Conservation (phyloP, 2,329 filamentous ascomycete species). For the Colletotrichum plurivorum region DNA sequence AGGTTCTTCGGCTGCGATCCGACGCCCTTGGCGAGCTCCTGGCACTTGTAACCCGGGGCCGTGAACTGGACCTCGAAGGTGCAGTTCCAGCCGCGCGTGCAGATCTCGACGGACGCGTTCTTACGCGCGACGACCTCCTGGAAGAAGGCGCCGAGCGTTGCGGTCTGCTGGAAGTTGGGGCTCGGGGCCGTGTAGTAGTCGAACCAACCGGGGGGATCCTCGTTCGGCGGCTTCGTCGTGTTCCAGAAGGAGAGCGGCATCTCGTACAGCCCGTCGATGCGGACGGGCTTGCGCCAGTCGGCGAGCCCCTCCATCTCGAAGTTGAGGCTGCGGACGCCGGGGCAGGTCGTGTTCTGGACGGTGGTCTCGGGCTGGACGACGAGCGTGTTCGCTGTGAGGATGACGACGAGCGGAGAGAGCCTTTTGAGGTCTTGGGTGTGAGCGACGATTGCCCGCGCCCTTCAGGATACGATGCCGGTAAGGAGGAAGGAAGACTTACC, state of each 20-base stretch:
- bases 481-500: slow-evolving; percentile 42
- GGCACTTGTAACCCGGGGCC: slow-evolving; percentile 54
- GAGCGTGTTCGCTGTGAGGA: slow-evolving; percentile 55
- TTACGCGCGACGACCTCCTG: slow-evolving; percentile 44
- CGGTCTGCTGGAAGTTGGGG: slow-evolving; percentile 45
- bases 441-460: too few species aligned
- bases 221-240: slow-evolving; percentile 44
- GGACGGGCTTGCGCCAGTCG: slow-evolving; percentile 51
- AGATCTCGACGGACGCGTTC: slow-evolving; percentile 49
- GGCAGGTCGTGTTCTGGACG: slow-evolving; percentile 48
- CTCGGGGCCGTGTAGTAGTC: slow-evolving; percentile 51
- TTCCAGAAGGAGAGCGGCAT: slow-evolving; percentile 51
- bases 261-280: slow-evolving; percentile 46
- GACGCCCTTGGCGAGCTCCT: slow-evolving; percentile 47
- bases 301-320: slow-evolving; percentile 51
- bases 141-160: slow-evolving; percentile 47
- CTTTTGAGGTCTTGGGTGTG: background rate
- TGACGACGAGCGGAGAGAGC: slow-evolving; percentile 53
- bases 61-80: slow-evolving; percentile 51
- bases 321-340: slow-evolving; percentile 49
- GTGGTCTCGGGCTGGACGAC: slow-evolving; percentile 47
- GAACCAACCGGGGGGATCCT: slow-evolving; percentile 45
- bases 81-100: slow-evolving; percentile 53
- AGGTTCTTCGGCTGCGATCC: slow-evolving; percentile 45
- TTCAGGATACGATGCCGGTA: too few species aligned